A percentile compares a stretch with the other conserved stretches of the same genome.
Evolutionary conservation across 352 stramenopile species (phyloP).

Genomic region (Pythium aphanidermatum): DNA sequence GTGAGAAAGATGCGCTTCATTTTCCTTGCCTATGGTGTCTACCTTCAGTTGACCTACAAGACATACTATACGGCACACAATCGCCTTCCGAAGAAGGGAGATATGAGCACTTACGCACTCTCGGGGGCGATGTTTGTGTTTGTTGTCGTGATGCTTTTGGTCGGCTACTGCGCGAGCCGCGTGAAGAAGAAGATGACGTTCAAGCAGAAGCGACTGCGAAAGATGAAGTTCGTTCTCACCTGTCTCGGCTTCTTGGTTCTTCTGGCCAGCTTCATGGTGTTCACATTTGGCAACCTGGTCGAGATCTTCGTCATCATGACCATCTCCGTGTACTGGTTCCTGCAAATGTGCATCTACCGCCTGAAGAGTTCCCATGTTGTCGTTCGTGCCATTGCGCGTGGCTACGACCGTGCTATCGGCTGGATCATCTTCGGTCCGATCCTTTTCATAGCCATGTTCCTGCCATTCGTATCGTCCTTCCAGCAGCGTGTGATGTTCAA

Average conservation of each 20-base stretch:
- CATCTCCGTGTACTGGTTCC: conserved; percentile 27
- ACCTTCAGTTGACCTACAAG: conserved; percentile 62
- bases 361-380: conserved; percentile 22
- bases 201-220: conserved; percentile 30
- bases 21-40: conserved; percentile 61
- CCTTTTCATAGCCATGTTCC: conserved; percentile 36
- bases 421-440: conserved; percentile 35
- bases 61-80: conserved; percentile 17
- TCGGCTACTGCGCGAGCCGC: conserved; percentile 24
- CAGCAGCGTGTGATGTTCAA: conserved; percentile 54
- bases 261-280: conserved; percentile 19
- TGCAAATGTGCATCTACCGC: conserved; percentile 27
- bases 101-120: conserved; percentile 16
- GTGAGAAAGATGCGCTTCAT: conserved; percentile 76
- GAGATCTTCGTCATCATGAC: conserved; percentile 23
- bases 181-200: conserved; percentile 34
- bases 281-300: conserved; percentile 25
- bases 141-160: conserved; percentile 21
- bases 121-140: conserved; percentile 22
- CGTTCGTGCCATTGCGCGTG: conserved; percentile 19
- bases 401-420: conserved; percentile 24
- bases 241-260: conserved; percentile 19
- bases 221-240: conserved; percentile 31
- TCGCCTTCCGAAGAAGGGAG: conserved; percentile 6
- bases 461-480: conserved; percentile 34